phyloP scores from a whole-genome alignment of 805 yeast genomes.

The Wickerhamomyces sydowiorum region DNA sequence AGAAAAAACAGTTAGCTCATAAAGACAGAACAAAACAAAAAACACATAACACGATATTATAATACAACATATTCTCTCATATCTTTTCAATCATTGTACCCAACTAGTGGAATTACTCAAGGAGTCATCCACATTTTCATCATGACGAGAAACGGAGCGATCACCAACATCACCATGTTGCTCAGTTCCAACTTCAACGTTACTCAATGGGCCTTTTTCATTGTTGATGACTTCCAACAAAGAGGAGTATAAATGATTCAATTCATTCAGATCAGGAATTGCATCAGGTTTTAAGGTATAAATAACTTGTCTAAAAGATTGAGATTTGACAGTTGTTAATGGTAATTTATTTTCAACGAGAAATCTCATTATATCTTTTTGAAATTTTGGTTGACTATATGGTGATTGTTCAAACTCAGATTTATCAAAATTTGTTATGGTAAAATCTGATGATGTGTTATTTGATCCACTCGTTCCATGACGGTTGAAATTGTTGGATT shows the following conservation, averaged over 20 bases:
- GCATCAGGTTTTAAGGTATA: conserved; percentile 45
- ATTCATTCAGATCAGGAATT: conserved; percentile 39
- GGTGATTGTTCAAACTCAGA: conserved; percentile 32
- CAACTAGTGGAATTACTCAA: conserved; percentile 2
- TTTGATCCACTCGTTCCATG: neutral
- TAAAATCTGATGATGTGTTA: neutral
- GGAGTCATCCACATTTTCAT: conserved; percentile 3
- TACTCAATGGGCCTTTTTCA: conserved; percentile 3
- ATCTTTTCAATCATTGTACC: neutral
- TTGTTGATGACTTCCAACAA: conserved; percentile 35
- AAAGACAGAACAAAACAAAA: too few relatives aligned
- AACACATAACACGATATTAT: neutral
- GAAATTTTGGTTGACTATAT: conserved; percentile 42
- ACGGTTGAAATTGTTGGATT: neutral
- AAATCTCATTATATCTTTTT: conserved; percentile 43
- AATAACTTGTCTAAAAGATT: conserved; percentile 44
- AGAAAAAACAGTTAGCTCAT: too few relatives aligned
- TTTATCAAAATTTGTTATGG: conserved; percentile 1
- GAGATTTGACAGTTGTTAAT: conserved; percentile 41
- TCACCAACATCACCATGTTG: neutral
- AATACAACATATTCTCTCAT: neutral
- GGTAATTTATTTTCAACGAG: conserved; percentile 47
- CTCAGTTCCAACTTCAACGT: neutral
- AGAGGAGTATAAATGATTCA: conserved; percentile 38
- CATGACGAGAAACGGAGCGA: neutral